Evolutionary conservation across 179 eudicot species (phyloP).

Genomic region (Carnegiea gigantea): DNA sequence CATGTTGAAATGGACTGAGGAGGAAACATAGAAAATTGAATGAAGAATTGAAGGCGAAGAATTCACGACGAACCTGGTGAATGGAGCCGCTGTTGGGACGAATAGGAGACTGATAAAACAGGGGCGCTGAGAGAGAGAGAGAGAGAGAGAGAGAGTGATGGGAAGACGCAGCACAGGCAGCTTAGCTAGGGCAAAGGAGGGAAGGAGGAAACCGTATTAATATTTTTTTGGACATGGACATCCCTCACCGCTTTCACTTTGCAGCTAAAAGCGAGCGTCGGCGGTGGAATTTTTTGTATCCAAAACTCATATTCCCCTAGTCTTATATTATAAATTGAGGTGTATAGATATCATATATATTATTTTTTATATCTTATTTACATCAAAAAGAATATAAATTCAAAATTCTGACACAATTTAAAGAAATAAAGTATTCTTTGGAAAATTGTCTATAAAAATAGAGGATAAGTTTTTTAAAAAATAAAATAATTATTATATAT

Average conservation of each 20-base stretch:
- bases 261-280: neutral
- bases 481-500: too few species aligned
- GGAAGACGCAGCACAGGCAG: neutral
- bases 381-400: too few species aligned
- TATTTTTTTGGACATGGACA: slow-evolving; percentile 9
- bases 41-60: neutral
- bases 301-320: too few species aligned
- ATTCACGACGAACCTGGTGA: slow-evolving; percentile 6
- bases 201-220: neutral
- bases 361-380: too few species aligned
- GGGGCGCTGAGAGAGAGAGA: slow-evolving; percentile 20
- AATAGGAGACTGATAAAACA: slow-evolving; percentile 1
- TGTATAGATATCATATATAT: too few species aligned
- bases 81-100: neutral
- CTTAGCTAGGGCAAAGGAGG: neutral
- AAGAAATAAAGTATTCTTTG: too few species aligned
- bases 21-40: neutral
- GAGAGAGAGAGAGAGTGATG: slow-evolving; percentile 15
- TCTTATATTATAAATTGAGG: too few species aligned
- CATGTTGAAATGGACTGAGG: neutral
- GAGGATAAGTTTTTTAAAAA: too few species aligned
- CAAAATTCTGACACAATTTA: too few species aligned
- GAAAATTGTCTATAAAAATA: too few species aligned
- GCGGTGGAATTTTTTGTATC: neutral
- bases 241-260: neutral